Conservation (phyloP, 106 monocot species). For the Cymbidium sinense region DNA sequence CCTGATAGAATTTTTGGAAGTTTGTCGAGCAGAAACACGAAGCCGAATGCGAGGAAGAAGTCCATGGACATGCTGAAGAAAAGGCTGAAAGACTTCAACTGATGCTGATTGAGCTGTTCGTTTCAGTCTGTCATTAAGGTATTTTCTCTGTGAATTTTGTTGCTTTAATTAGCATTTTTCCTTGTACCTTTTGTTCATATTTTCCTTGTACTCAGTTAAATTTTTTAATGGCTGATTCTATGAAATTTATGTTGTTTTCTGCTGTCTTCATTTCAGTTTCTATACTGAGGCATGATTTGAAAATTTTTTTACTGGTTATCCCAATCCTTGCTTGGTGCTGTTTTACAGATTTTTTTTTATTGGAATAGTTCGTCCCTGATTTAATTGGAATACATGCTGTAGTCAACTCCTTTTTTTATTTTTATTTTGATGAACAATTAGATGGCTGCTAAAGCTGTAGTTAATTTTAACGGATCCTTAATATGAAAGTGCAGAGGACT, state of each 20-base stretch:
- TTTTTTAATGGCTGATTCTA: not conserved
- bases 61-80: conserved; percentile 45
- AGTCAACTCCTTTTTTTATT: no score
- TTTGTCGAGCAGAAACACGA: conserved; percentile 32
- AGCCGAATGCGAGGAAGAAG: conserved; percentile 37
- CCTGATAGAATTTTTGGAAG: conserved; percentile 20
- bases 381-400: no score
- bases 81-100: conserved; percentile 56
- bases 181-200: not conserved
- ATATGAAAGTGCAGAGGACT: no score
- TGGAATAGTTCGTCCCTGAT: no score
- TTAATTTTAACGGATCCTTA: not conserved
- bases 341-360: not conserved
- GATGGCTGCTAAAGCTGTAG: not conserved
- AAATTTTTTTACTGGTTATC: not conserved
- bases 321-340: no score
- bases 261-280: not conserved
- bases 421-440: not conserved
- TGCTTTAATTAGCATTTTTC: not conserved
- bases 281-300: not conserved
- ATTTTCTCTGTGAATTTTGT: not conserved
- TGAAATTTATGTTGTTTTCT: not conserved
- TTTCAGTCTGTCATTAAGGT: not conserved
- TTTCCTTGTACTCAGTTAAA: not conserved
- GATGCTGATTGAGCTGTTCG: conserved; percentile 2